Evolutionary conservation across 2,329 filamentous ascomycete genomes (phyloP), one percentile per base, ranked within the genome.

Genomic region (Fusarium metavorans): DNA sequence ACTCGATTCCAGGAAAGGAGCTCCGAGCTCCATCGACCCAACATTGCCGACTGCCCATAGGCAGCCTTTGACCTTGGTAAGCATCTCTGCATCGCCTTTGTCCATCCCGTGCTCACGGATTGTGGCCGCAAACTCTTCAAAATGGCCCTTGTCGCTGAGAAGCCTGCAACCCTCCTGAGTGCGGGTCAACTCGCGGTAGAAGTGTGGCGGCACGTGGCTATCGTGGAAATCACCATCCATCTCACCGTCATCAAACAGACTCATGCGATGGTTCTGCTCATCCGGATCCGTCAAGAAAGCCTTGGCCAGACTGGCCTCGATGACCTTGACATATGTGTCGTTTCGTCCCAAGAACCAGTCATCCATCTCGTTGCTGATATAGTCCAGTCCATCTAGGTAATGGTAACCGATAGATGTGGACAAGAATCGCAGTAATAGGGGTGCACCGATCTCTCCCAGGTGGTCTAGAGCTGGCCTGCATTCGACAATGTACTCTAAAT

Each of bases 361-460:
- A 77, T 99, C 97, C 97, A 99, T 99, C 82, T 99, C 97, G 81
- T 97, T 97, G 71, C 95, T 98, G 82, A 99, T 99, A 81, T 99
- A 99, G 84, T 99, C 97, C 50, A 99, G 87, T 0, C 95, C 97
- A 80, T 98, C 95, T 7, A 99, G 88, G 82, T 99, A 99, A 82
- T 98, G 95, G 80, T 99, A 99, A 59, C 97, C 97, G 67, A 98
- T 96, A 3, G 95, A 98, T 0, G 96, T 98, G 0, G 95, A 98
- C 64, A 99, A 83, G 83, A 99, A 99, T 45, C 97, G 93, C 61
- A 99, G 87, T 6, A 99, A 89, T 25, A 99, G 87, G 1, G 97
- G 97, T 18, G 97, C 97, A 3, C 97, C 97, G 73, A 99, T 98
- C 81, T 99, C 97, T 32, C 97, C 97, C 3, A 99, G 87, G 81